These are phyloP conservation scores for Podila epicladia DNA, from an alignment of 192 early-diverging fungal genomes.

Conservation along the genomic window DNA sequence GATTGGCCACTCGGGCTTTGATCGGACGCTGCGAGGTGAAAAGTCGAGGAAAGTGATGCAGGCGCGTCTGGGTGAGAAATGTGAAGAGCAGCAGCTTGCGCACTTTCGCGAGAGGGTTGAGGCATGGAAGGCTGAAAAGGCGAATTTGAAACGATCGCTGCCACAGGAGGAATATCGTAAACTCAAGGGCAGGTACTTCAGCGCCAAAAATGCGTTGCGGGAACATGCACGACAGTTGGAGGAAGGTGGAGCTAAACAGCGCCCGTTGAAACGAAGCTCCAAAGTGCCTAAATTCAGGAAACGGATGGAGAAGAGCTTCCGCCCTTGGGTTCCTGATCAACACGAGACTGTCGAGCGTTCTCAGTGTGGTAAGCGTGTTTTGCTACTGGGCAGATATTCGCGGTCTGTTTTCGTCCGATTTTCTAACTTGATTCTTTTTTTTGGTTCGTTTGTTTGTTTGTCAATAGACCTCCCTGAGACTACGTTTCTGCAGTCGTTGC, in stretches of 20 bases:
- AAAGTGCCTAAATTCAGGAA: conserved; percentile 9
- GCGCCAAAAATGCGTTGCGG: neutral
- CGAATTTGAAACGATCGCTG: too few species aligned
- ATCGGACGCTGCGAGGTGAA: too few species aligned
- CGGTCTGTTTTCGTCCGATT: neutral
- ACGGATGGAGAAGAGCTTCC: conserved; percentile 19
- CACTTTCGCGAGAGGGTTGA: too few species aligned
- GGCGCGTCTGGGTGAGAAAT: too few species aligned
- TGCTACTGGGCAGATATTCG: neutral
- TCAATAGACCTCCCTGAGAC: conserved; percentile 28
- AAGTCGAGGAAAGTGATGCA: too few species aligned
- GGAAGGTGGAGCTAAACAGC: neutral
- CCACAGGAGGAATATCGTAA: too few species aligned
- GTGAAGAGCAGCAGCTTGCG: too few species aligned
- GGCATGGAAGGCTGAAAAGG: too few species aligned
- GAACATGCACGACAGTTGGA: neutral
- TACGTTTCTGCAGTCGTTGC: conserved; percentile 26
- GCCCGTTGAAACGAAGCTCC: too few species aligned
- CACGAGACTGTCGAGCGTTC: conserved; percentile 14
- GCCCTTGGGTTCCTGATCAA: conserved; percentile 11
- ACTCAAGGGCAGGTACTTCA: too few species aligned
- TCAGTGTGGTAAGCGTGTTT: conserved; percentile 17
- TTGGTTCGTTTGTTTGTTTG: neutral
- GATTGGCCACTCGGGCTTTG: too few species aligned
- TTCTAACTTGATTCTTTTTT: neutral